Base-by-base conservation (phyloP, 2,329 filamentous ascomycete genomes). In the Plenodomus lindquistii region DNA sequence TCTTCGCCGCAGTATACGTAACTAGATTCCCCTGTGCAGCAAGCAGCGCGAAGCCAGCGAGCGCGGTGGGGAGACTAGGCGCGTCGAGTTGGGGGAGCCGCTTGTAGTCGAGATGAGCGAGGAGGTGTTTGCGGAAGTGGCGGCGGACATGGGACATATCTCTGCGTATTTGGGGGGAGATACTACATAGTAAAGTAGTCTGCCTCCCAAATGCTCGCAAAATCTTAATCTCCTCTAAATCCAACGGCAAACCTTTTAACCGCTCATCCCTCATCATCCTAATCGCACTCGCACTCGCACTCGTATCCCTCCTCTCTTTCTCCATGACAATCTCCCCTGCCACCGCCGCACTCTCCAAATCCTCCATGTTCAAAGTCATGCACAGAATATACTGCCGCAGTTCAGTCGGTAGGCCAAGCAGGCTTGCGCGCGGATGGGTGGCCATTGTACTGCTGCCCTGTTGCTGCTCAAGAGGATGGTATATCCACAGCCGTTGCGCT, bases 381-480 rank as follows among this genome's bases (percentile, higher is more conserved):
- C 47, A 45, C 20, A 60, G 13, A 15, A 60, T 57, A 7, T 44
- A 18, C 36, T 57, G 55, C 9, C 51, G 42, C 8, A 62, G 18
- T 20, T 62, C 59, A 2, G 18, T 41, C 7, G 59, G 55, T 3
- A 62, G 38, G n/a, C 53, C 50, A 4, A 55, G 44, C 2, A 62
- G 38, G 31, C 44, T 48, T 8, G 55, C 51, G 20, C 16, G 10
- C 1, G 48, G 46, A 40, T 50, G 44, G 1, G 5, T 20, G 1
- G n/a, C n/a, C n/a, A n/a, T 31, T 31, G 27, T 31, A n/a, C 27
- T 31, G n/a, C 27, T 31, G 27, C 9, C 27, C n/a, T 9, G 9
- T 31, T 31, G 27, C 27, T 29, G 15, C 2, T 22, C 17, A n/a
- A 18, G 34, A 17, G n/a, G n/a, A n/a, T 31, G 39, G 11, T 16